These are phyloP conservation scores for Secale cereale DNA, from an alignment of 176 grass and related monocot species.

Conservation along the genomic window DNA sequence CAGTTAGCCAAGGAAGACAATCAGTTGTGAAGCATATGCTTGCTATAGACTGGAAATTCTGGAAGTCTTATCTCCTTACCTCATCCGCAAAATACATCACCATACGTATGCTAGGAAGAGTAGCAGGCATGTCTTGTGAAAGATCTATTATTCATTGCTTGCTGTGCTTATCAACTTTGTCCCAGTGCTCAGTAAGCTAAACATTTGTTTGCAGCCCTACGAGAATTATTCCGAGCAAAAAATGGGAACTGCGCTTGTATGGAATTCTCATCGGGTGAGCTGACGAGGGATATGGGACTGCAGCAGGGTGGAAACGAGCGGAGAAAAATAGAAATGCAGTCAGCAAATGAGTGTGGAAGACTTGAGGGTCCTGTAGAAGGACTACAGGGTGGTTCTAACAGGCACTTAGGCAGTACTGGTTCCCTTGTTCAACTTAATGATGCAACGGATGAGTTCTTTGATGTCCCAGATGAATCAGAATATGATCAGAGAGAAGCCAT, in stretches of 20 bases:
- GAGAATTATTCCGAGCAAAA: slow-evolving; percentile 94
- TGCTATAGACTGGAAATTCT: slow-evolving; percentile 99
- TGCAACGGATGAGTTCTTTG: slow-evolving; percentile 88
- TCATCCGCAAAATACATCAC: slow-evolving; percentile 80
- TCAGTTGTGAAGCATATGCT: slow-evolving; percentile 99
- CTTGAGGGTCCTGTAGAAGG: slow-evolving; percentile 45
- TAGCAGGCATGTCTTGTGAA: slow-evolving; percentile 66
- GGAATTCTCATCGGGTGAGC: slow-evolving; percentile 84
- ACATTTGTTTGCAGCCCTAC: slow-evolving; percentile 52
- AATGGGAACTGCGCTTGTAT: slow-evolving; percentile 57
- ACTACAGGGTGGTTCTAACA: slow-evolving; percentile 42
- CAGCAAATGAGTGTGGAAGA: slow-evolving; percentile 37
- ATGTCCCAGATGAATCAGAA: slow-evolving; percentile 91
- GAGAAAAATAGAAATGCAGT: slow-evolving; percentile 60
- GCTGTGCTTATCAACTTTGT: not conserved
- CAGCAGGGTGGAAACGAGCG: slow-evolving; percentile 35
- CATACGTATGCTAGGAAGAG: slow-evolving; percentile 75
- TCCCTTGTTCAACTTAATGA: slow-evolving; percentile 83
- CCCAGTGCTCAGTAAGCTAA: slow-evolving; percentile 10
- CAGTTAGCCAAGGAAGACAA: slow-evolving; percentile 82
- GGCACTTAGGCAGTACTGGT: slow-evolving; percentile 46
- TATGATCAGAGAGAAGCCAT: slow-evolving; percentile 64
- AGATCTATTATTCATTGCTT: slow-evolving; percentile 21
- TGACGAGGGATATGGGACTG: slow-evolving; percentile 52
- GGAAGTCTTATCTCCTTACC: slow-evolving; percentile 80